Evolutionary conservation across 495 filamentous ascomycete species (phyloP), one percentile per base, ranked within the genome.

Genomic region (Xylaria bambusicola): DNA sequence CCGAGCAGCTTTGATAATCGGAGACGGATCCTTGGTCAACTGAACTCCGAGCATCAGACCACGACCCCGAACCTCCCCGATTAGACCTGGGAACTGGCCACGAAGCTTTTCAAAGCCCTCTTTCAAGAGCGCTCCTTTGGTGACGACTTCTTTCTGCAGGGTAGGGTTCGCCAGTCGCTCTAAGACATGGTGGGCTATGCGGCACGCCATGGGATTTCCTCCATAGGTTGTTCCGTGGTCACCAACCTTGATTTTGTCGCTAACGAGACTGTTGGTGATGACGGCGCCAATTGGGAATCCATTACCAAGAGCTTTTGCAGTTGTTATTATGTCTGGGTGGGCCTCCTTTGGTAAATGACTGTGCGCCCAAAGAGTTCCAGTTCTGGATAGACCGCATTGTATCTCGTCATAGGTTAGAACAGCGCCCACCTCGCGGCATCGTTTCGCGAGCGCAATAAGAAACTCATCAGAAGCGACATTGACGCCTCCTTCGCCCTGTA

Each of bases 191-290:
- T 95, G 87, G 3, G 91, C 95, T 2, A 98, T 71, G 38, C 93
- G 81, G 66, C 87, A 89, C 1, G 84, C 94, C 13, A 98, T 79
- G 17, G 94, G 95, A 75, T 98, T 98, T 2, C 94, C 94, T 18
- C 94, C 94, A 65, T 96, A 98, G 12, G 94, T 98, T 1, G 94
- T 98, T 21, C 94, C 94, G 71, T 98, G 94, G 68, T 98, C 94
- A 46, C 94, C 94, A 5, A 89, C 85, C 66, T 89, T 87, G 69
- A 98, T 95, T 70, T 88, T 87, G n/a, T 87, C 80, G 8, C 83
- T 87, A 0, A 98, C 92, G 27, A 78, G 76, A 42, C 86, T 83
- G 57, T 82, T 90, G 20, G 97, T 89, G 56, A 98, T 86, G 7
- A 91, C 92, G 0, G 95, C 95, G 44, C 91, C 95, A 56, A 98